These are phyloP conservation scores for Hortiboletus flavorubellus DNA, from an alignment of 768 basidiomycete genomes.

Conservation along the genomic window DNA sequence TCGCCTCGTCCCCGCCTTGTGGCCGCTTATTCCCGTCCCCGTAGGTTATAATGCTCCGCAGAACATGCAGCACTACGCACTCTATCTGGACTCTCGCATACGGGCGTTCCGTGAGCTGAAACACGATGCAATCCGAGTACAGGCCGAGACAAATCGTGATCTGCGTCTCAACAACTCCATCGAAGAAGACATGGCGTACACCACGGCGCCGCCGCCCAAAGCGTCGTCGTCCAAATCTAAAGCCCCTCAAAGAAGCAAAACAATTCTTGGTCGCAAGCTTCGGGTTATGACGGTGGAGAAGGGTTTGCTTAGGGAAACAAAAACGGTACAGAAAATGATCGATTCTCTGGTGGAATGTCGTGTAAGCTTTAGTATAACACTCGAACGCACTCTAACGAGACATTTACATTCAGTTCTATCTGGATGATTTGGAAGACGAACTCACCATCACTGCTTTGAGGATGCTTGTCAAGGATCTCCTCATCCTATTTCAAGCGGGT, in stretches of 20 bases:
- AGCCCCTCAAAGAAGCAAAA: slow-evolving; percentile 62
- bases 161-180: slow-evolving; percentile 60
- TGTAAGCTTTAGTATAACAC: slow-evolving; percentile 44
- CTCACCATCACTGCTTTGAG: slow-evolving; percentile 83
- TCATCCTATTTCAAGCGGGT: slow-evolving; percentile 92
- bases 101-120: slow-evolving; percentile 85
- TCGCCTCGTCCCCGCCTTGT: neutral
- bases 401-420: slow-evolving; percentile 65
- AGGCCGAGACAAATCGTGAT: slow-evolving; percentile 90
- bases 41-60: slow-evolving; percentile 82
- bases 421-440: slow-evolving; percentile 91
- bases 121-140: slow-evolving; percentile 91
- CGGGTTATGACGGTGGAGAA: slow-evolving; percentile 94
- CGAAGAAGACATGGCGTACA: slow-evolving; percentile 51
- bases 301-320: slow-evolving; percentile 89
- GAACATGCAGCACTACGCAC: slow-evolving; percentile 83
- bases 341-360: slow-evolving; percentile 84
- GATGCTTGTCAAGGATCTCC: slow-evolving; percentile 94
- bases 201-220: slow-evolving; percentile 27
- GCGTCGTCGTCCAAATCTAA: slow-evolving; percentile 33
- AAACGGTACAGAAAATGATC: slow-evolving; percentile 85
- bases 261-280: slow-evolving; percentile 78
- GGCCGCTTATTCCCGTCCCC: neutral
- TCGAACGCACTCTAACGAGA: neutral
- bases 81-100: slow-evolving; percentile 87